Base-by-base conservation (phyloP, 2,329 filamentous ascomycete species). In the Neoscytalidium dimidiatum region DNA sequence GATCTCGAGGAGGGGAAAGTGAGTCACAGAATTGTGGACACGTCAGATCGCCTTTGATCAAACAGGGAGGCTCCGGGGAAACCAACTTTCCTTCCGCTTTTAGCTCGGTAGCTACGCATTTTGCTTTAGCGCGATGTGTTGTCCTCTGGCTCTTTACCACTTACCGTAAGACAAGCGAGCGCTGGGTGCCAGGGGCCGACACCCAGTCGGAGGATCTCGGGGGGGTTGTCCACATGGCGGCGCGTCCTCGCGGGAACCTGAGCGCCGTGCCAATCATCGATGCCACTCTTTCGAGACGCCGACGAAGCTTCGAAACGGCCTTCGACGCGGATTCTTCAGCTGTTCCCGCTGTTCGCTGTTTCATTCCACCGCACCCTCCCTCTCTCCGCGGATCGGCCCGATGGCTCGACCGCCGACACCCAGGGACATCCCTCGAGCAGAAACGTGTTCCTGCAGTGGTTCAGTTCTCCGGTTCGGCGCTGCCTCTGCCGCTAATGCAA, bases 231-330 rank as follows among this genome's bases (percentile, higher is more conserved):
- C 56, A 60, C 56, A 8, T 46, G 56, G 56, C 56, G 41, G 56
- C 56, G 56, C 38, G 26, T 60, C 19, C 56, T 7, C 35, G 35
- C 53, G 53, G 53, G 53, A 57, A 19, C 53, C 53, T 29, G 17
- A 26, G 56, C 56, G 56, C 56, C 56, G 56, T 46, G 38, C 56
- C 56, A 60, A 60, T 58, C 56, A 46, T 19, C 38, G n/a, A 9
- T n/a, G 41, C 11, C 9, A 28, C 5, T 4, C 26, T 41, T 33
- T 60, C 38, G 28, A 60, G 28, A 33, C 41, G 56, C 56, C 56
- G 17, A 9, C 56, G 56, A 60, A 23, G 28, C 56, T 23, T 46
- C 38, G 26, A 35, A 60, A 44, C 41, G 1, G n/a, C 7, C 41
- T 60, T 48, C 26, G 41, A 46, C 41, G 38, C 35, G 35, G 23